Percentiles rank a stretch among this genome's conserved stretches.
Evolutionary conservation across 2,329 filamentous ascomycete genomes (phyloP).

Genomic region (Nemania sp.): DNA sequence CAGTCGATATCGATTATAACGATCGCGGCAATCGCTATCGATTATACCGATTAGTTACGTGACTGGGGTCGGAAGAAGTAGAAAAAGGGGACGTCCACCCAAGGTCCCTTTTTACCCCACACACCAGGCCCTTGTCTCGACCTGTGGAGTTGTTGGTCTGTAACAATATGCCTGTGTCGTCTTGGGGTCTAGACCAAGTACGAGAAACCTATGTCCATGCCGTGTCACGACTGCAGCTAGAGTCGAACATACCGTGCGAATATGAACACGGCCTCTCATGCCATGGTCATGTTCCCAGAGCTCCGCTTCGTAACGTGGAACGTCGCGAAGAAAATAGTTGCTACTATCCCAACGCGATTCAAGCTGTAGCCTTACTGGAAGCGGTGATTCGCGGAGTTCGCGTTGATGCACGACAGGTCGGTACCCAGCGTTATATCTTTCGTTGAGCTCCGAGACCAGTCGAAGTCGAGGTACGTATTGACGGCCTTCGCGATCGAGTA

Average conservation of each 20-base stretch:
- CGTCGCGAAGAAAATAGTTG: neutral
- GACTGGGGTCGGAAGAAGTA: too few relatives aligned
- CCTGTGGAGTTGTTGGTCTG: too few relatives aligned
- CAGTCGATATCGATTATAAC: too few relatives aligned
- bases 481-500: neutral
- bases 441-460: neutral
- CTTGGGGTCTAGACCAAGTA: neutral
- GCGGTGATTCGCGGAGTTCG: neutral
- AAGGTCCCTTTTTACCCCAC: too few relatives aligned
- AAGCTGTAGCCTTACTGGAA: neutral
- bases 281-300: too few relatives aligned
- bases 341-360: neutral
- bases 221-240: neutral
- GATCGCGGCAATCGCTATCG: too few relatives aligned
- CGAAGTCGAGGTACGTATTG: neutral
- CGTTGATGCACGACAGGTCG: neutral
- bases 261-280: neutral
- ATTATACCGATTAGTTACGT: too few relatives aligned
- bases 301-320: neutral
- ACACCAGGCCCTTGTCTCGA: too few relatives aligned
- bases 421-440: slow-evolving; percentile 10
- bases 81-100: too few relatives aligned
- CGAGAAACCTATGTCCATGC: neutral
- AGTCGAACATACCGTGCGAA: neutral
- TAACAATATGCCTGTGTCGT: too few relatives aligned